Evolutionary conservation across 306 rosid species (phyloP).

Genomic region (Acacia acuminata): DNA sequence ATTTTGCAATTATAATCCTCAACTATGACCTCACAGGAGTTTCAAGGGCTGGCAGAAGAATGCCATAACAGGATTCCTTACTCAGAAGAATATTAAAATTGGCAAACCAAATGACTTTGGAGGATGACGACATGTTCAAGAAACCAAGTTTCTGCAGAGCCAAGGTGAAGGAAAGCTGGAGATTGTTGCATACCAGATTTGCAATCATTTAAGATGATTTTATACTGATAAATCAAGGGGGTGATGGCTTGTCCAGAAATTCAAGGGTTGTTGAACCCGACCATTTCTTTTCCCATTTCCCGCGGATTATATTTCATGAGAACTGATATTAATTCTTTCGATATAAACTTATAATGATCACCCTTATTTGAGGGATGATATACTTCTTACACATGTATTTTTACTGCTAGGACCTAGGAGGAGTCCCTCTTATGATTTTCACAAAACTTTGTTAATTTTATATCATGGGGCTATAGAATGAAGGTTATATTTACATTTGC

Average conservation of each 20-base stretch:
- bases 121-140: background rate
- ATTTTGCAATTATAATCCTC: background rate
- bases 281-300: background rate
- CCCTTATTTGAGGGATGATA: background rate
- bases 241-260: conserved; percentile 6
- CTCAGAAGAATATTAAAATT: conserved; percentile 59
- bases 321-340: background rate
- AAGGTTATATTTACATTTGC: background rate
- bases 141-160: conserved; percentile 12
- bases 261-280: background rate
- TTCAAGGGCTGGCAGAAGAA: conserved; percentile 97
- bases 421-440: background rate
- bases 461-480: background rate
- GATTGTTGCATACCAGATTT: conserved; percentile 5
- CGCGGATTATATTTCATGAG: background rate
- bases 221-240: background rate
- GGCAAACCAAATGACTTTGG: conserved; percentile 69
- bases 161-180: conserved; percentile 4
- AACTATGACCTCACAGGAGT: conserved; percentile 60
- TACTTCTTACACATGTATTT: background rate
- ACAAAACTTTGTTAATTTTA: background rate
- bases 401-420: no score
- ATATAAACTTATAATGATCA: background rate
- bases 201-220: conserved; percentile 19
- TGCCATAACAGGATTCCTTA: conserved; percentile 69